Evolutionary conservation across 257 asterid species (phyloP).

Genomic region (Rauvolfia tetraphylla): DNA sequence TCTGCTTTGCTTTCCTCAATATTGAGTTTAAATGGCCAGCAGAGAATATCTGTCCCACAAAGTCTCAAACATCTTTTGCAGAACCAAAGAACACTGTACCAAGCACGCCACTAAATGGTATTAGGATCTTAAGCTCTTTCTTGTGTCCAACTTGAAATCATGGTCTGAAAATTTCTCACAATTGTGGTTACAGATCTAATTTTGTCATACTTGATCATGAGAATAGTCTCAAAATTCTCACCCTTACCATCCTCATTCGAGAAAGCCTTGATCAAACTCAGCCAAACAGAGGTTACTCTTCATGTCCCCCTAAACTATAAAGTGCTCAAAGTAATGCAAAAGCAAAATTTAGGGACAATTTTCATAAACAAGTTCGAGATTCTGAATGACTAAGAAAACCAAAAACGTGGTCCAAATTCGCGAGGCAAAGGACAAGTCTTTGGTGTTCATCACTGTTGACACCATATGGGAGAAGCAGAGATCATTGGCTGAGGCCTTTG

Average conservation of each 20-base stretch:
- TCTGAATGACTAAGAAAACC: neutral
- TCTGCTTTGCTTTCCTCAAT: neutral
- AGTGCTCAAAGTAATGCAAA: too few species aligned
- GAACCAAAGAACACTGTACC: neutral
- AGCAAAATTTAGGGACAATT: neutral
- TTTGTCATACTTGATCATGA: too few species aligned
- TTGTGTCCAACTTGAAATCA: neutral
- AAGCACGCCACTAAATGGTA: neutral
- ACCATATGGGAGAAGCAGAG: neutral
- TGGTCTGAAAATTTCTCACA: too few species aligned
- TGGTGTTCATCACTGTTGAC: too few species aligned
- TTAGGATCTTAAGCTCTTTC: neutral
- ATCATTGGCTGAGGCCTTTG: neutral
- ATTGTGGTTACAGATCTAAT: too few species aligned
- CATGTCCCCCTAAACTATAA: too few species aligned
- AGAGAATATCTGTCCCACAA: neutral
- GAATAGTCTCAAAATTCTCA: too few species aligned
- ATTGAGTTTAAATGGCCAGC: neutral
- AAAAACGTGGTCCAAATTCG: neutral
- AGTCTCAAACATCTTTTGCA: neutral
- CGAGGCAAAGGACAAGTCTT: neutral
- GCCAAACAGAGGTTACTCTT: too few species aligned
- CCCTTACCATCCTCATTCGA: too few species aligned
- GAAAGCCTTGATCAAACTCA: too few species aligned
- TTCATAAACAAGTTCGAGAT: neutral